Base-by-base conservation (phyloP, 2,329 filamentous ascomycete genomes). In the Lachnellula subtilissima region DNA sequence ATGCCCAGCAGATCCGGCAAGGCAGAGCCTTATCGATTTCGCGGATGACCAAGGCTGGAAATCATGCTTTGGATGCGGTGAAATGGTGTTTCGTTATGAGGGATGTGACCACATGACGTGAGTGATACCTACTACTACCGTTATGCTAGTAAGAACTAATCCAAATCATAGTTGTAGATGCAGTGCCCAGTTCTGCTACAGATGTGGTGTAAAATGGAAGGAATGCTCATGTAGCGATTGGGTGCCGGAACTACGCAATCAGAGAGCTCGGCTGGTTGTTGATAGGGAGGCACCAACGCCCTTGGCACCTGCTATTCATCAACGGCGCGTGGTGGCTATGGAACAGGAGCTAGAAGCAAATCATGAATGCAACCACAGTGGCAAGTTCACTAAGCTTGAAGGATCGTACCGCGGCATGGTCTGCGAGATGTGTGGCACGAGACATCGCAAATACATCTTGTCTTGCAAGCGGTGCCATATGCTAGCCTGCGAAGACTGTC, bases 171-270 rank as follows among this genome's bases (percentile, higher is more conserved):
- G 61, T 48, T 64, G 59, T 53, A 60, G 57, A 56, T 64, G 61
- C 40, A 52, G 46, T 32, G 54, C 61, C 37, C 48, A 64, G 43
- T 64, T 63, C 57, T 64, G 62, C 54, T 64, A 64, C 37, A 61
- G 48, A 58, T 64, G 55, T 51, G 57, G 56, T n/a, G 47, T 59
- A 49, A 61, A 59, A 48, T 64, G 62, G 60, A 65, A 62, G 47
- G 55, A 61, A 53, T 65, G 63, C 47, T 43, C 4, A 39, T 65
- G 59, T 56, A 53, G 50, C 32, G 60, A 64, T 49, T 65, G 61
- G 61, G 61, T 49, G 49, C 47, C 45, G 43, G 54, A 59, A 56
- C 54, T 61, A 42, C 57, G 59, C 43, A 14, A 63, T 57, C 52
- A 25, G 57, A 57, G 62, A 61, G 62, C 63, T 54, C 17, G 63